These are phyloP conservation scores for Gynochthodes officinalis DNA, from an alignment of 257 asterid genomes.

Conservation along the genomic window DNA sequence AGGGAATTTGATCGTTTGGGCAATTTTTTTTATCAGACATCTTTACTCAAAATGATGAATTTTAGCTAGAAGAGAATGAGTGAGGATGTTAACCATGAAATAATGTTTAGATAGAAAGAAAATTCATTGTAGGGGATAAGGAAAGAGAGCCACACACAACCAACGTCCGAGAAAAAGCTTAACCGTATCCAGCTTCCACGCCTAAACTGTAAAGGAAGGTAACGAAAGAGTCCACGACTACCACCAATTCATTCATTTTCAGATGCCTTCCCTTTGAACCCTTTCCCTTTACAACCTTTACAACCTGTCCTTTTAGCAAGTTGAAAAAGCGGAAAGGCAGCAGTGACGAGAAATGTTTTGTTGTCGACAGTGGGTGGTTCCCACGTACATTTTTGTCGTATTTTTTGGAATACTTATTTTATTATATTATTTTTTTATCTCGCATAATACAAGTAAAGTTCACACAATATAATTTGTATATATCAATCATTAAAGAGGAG, in stretches of 20 bases:
- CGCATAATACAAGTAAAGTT: too few species aligned
- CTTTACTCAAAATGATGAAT: too few species aligned
- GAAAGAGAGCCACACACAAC: conserved; percentile 89
- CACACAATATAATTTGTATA: too few species aligned
- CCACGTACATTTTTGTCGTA: too few species aligned
- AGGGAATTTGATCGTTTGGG: conserved; percentile 22
- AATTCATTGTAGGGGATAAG: conserved; percentile 85
- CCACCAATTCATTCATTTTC: conserved; percentile 36
- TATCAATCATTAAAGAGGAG: too few species aligned
- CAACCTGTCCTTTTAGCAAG: neutral
- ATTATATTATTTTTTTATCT: too few species aligned
- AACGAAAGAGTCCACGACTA: conserved; percentile 69
- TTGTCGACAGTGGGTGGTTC: conserved; percentile 11
- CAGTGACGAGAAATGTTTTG: neutral
- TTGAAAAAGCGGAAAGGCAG: conserved; percentile 8
- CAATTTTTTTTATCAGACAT: too few species aligned
- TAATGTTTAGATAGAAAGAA: too few species aligned
- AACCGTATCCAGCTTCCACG: conserved; percentile 43
- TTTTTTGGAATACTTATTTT: too few species aligned
- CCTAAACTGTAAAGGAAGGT: conserved; percentile 50
- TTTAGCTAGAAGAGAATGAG: too few species aligned
- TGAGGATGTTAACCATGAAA: too few species aligned
- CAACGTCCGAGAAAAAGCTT: conserved; percentile 47
- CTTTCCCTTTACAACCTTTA: neutral
- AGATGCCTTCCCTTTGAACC: too few species aligned